phyloP scores from a whole-genome alignment of 805 yeast genomes.

The Kodamaea nitidulidarum region DNA sequence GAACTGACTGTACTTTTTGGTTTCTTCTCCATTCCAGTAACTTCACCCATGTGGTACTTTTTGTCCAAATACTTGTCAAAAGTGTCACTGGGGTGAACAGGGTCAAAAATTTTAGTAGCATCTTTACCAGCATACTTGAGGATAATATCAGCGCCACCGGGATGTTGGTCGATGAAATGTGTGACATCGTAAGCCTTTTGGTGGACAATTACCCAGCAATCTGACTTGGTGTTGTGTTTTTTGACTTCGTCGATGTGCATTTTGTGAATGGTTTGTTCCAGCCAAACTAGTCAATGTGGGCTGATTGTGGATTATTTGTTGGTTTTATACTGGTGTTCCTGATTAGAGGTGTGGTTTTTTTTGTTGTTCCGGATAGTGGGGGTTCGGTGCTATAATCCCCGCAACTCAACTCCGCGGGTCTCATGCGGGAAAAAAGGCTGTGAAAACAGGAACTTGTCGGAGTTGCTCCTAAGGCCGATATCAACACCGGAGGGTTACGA shows the following conservation, averaged over 20 bases:
- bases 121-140: slow-evolving; percentile 47
- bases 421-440: no score
- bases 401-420: no score
- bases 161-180: slow-evolving; percentile 53
- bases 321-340: not conserved
- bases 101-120: slow-evolving; percentile 80
- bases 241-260: slow-evolving; percentile 24
- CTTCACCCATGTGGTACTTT: slow-evolving; percentile 35
- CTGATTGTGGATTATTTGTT: not conserved
- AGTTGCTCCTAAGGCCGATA: no score
- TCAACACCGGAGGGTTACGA: no score
- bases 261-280: not conserved
- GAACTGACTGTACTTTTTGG: not conserved
- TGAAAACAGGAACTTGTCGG: no score
- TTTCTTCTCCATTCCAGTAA: slow-evolving; percentile 13
- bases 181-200: slow-evolving; percentile 78
- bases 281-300: not conserved
- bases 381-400: no score
- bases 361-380: no score
- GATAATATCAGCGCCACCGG: slow-evolving; percentile 57
- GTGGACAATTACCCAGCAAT: slow-evolving; percentile 83
- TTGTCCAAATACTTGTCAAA: slow-evolving; percentile 60
- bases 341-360: no score
- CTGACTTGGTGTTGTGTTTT: slow-evolving; percentile 51
- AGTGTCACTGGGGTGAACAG: slow-evolving; percentile 88